phyloP scores from a whole-genome alignment of 805 yeast species.

The Metschnikowia kunwiensis region DNA sequence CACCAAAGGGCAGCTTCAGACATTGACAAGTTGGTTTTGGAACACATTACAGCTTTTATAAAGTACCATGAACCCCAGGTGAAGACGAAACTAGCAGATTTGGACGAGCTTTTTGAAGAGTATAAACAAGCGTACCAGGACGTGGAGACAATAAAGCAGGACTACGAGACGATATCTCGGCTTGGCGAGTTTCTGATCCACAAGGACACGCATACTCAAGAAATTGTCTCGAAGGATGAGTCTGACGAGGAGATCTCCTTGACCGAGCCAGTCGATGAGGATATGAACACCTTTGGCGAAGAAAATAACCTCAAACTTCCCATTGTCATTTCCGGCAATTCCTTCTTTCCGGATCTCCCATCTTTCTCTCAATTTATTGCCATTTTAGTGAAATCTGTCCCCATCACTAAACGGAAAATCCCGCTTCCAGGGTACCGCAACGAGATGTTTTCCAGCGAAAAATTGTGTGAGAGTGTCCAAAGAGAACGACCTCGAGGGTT shows the following conservation, averaged over 20 bases:
- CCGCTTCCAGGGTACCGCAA: constrained; percentile 40
- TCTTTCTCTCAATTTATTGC: constrained; percentile 25
- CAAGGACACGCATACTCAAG: not conserved
- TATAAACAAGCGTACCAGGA: constrained; percentile 24
- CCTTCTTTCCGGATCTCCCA: constrained; percentile 15
- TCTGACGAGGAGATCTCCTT: not conserved
- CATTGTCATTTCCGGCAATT: constrained; percentile 27
- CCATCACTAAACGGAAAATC: constrained; percentile 30
- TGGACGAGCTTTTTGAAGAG: constrained; percentile 24
- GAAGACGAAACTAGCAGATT: constrained; percentile 20
- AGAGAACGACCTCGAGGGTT: constrained; percentile 29
- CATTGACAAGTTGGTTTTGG: constrained; percentile 35
- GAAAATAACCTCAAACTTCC: constrained; percentile 29
- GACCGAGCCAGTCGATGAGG: not conserved
- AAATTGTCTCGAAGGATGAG: not conserved
- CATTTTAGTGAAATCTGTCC: constrained; percentile 23
- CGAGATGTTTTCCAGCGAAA: constrained; percentile 40
- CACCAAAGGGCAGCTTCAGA: constrained; percentile 28
- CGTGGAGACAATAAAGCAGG: constrained; percentile 29
- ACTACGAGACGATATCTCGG: constrained; percentile 30
- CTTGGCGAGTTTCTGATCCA: constrained; percentile 28
- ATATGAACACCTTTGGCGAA: not conserved
- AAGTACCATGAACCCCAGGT: constrained; percentile 37
- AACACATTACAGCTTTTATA: constrained; percentile 32
- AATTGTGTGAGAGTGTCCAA: constrained; percentile 28